A percentile compares a stretch with the other conserved stretches of the same genome.
phyloP scores from a whole-genome alignment of 208 protist genomes.

The Jaenimonas drosophilae region DNA sequence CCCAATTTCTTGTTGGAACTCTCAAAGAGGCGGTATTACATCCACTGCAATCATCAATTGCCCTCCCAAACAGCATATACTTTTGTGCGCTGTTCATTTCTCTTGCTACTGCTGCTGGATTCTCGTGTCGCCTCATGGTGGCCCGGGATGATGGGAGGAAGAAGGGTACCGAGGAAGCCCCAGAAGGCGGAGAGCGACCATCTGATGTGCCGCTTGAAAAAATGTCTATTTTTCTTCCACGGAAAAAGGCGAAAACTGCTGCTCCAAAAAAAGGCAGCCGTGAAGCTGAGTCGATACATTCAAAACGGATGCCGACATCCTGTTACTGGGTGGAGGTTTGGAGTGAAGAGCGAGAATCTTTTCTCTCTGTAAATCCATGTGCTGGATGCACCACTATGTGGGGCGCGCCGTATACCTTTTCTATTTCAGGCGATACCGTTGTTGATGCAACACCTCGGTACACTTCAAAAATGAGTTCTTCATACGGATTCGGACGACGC shows the following conservation, averaged over 20 bases:
- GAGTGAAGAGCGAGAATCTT: constrained; percentile 61
- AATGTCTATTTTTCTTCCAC: constrained; percentile 42
- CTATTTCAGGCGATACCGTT: constrained; percentile 44
- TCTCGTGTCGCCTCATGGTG: constrained; percentile 33
- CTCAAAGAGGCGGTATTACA: constrained; percentile 2
- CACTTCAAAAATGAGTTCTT: constrained; percentile 68
- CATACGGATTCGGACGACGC: constrained; percentile 39
- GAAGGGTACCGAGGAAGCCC: no score
- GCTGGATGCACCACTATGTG: constrained; percentile 56
- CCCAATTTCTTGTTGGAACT: constrained; percentile 6
- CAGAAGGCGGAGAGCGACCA: background rate
- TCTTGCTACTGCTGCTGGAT: no score
- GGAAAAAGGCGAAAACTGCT: no score
- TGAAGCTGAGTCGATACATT: constrained; percentile 13
- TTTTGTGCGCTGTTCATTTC: no score
- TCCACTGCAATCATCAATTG: background rate
- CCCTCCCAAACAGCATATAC: constrained; percentile 14
- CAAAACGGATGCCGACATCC: constrained; percentile 49
- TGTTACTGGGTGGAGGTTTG: constrained; percentile 88
- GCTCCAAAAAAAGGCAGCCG: background rate
- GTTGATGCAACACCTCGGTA: constrained; percentile 80
- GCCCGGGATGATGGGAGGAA: no score
- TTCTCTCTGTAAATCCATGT: constrained; percentile 81
- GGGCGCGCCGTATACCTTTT: constrained; percentile 79
- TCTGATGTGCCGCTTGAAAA: constrained; percentile 11